Evolutionary conservation across 352 stramenopile genomes (phyloP).

Genomic region (Pythium aquatile): DNA sequence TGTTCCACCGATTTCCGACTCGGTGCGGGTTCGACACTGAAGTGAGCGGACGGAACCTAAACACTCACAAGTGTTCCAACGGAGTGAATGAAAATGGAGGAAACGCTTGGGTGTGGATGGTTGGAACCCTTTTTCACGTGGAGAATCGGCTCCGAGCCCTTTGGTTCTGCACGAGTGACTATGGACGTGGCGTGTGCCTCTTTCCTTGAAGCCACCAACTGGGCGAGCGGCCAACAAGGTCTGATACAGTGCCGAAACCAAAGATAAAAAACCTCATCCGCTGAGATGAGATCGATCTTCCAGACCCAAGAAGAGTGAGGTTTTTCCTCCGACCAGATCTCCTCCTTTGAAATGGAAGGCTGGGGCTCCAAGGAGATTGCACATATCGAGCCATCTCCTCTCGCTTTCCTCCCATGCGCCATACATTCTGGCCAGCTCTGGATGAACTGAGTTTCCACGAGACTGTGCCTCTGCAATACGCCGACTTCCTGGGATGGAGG

Average conservation of each 20-base stretch:
- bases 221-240: background rate
- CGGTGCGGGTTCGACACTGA: background rate
- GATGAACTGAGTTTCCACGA: background rate
- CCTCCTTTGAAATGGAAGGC: background rate
- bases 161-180: background rate
- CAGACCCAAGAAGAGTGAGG: background rate
- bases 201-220: slow-evolving; percentile 5
- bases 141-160: background rate
- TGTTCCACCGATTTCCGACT: slow-evolving; percentile 6
- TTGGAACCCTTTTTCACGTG: slow-evolving; percentile 4
- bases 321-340: background rate
- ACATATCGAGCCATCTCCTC: background rate
- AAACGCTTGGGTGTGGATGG: slow-evolving; percentile 1
- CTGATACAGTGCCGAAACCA: background rate
- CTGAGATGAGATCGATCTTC: slow-evolving; percentile 2
- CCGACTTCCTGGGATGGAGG: background rate
- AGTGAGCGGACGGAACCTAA: background rate
- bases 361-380: background rate
- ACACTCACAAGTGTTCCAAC: background rate
- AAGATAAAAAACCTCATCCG: slow-evolving; percentile 1
- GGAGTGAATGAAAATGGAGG: background rate
- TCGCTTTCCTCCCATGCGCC: background rate
- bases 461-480: background rate
- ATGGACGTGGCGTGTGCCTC: background rate
- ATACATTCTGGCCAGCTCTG: background rate